Conservation (phyloP, 2,329 filamentous ascomycete species). For the Sporothrix inflata region DNA sequence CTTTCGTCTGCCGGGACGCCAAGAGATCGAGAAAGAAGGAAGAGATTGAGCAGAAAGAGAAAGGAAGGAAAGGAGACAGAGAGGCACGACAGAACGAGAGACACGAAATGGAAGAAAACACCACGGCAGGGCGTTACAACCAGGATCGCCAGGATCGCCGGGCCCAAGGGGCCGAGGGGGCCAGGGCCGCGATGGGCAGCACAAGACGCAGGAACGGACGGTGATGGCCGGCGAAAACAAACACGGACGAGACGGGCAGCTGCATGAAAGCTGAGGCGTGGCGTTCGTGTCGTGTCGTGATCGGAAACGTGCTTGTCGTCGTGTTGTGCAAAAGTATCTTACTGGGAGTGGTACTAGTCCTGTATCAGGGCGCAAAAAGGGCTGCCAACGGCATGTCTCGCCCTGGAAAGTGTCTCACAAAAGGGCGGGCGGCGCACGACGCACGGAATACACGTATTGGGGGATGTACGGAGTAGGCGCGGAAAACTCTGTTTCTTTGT, state of each 20-base stretch:
- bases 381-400: conserved; percentile 12
- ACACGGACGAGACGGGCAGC: neutral
- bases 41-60: neutral
- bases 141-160: conserved; percentile 23
- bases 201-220: neutral
- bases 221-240: neutral
- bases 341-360: neutral
- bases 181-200: neutral
- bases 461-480: neutral
- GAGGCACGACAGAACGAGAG: neutral
- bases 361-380: conserved; percentile 4
- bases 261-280: conserved; percentile 16
- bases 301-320: neutral
- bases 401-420: neutral
- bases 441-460: conserved; percentile 13
- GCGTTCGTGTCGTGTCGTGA: neutral
- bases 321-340: neutral
- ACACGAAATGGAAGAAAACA: neutral
- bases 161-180: neutral
- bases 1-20: conserved; percentile 15
- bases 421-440: neutral
- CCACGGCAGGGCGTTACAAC: conserved; percentile 19
- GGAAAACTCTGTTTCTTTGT: conserved; percentile 15
- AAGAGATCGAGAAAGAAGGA: conserved; percentile 18
- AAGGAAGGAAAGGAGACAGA: neutral